Conservation (phyloP, 2,329 filamentous ascomycete genomes). For the Colletotrichum neosansevieriae region DNA sequence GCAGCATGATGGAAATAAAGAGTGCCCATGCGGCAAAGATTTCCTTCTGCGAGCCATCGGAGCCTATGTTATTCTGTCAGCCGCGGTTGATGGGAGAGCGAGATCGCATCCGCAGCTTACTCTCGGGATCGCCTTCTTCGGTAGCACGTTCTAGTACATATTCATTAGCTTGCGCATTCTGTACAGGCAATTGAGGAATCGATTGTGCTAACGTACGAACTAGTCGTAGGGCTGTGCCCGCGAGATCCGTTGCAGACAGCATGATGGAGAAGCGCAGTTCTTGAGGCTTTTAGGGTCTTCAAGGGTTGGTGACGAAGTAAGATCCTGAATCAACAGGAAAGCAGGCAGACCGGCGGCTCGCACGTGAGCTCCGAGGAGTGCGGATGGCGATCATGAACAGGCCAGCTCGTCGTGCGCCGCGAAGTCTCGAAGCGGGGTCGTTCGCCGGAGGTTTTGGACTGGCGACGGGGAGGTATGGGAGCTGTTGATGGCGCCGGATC, state of each 20-base stretch:
- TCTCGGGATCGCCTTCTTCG: conserved; percentile 38
- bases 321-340: conserved; percentile 36
- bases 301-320: conserved; percentile 36
- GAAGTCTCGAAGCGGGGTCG: conserved; percentile 1
- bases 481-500: conserved; percentile 23
- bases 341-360: conserved; percentile 38
- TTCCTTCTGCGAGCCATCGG: conserved; percentile 76
- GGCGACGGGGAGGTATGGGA: conserved; percentile 3
- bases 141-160: conserved; percentile 29
- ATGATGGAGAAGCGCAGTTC: conserved; percentile 10
- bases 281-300: conserved; percentile 10
- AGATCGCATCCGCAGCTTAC: conserved; percentile 21
- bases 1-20: conserved; percentile 94
- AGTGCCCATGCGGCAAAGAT: conserved; percentile 96
- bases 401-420: conserved; percentile 23
- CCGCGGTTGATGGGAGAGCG: conserved; percentile 20
- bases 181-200: neutral
- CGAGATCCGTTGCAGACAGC: conserved; percentile 30
- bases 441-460: neutral
- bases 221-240: conserved; percentile 28
- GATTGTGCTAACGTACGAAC: conserved; percentile 20
- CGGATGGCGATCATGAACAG: conserved; percentile 39
- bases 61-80: conserved; percentile 36
- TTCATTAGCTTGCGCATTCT: conserved; percentile 24
- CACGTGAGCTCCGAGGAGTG: conserved; percentile 37